Percentiles rank a stretch among this genome's conserved stretches.
These are phyloP conservation scores for Neurospora sp. DNA, from an alignment of 2,329 filamentous ascomycete species.

Conservation along the genomic window DNA sequence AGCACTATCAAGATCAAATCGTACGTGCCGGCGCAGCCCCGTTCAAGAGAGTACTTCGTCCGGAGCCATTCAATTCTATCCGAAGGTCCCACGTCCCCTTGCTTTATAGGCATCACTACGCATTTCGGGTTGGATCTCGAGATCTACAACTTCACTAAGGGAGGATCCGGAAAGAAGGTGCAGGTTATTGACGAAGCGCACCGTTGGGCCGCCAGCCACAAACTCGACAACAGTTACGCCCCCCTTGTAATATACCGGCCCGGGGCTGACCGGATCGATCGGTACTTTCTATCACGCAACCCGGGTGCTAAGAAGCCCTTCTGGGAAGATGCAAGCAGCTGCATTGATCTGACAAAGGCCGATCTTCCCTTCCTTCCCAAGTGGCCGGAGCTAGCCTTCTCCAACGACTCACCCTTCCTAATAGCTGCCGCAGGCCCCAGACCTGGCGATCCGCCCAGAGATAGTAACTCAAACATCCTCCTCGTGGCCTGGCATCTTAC, in stretches of 20 bases:
- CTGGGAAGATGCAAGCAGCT: conserved; percentile 23
- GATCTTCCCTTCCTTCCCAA: conserved; percentile 28
- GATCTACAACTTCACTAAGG: conserved; percentile 28
- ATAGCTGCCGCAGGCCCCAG: conserved; percentile 17
- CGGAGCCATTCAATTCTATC: conserved; percentile 31
- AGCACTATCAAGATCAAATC: conserved; percentile 27
- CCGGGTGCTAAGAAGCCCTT: conserved; percentile 15
- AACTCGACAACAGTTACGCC: conserved; percentile 21
- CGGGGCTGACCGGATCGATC: conserved; percentile 22
- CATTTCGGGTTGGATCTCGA: conserved; percentile 29
- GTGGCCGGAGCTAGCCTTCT: conserved; percentile 28
- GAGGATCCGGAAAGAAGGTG: conserved; percentile 22
- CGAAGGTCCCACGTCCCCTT: conserved; percentile 19
- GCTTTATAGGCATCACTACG: conserved; percentile 26
- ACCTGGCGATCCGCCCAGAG: conserved; percentile 12
- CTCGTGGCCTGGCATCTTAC: conserved; percentile 19
- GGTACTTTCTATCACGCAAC: conserved; percentile 20
- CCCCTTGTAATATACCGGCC: conserved; percentile 28
- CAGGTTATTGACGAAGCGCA: conserved; percentile 29
- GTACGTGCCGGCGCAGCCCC: conserved; percentile 26
- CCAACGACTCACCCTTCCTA: conserved; percentile 13
- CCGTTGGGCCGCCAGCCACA: conserved; percentile 25
- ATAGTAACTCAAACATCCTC: conserved; percentile 8
- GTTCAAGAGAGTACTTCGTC: conserved; percentile 31
- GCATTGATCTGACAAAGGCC: conserved; percentile 26